A percentile compares a stretch with the other conserved stretches of the same genome.
Conservation (phyloP, 257 asterid species). For the Penstemon eatonii region DNA sequence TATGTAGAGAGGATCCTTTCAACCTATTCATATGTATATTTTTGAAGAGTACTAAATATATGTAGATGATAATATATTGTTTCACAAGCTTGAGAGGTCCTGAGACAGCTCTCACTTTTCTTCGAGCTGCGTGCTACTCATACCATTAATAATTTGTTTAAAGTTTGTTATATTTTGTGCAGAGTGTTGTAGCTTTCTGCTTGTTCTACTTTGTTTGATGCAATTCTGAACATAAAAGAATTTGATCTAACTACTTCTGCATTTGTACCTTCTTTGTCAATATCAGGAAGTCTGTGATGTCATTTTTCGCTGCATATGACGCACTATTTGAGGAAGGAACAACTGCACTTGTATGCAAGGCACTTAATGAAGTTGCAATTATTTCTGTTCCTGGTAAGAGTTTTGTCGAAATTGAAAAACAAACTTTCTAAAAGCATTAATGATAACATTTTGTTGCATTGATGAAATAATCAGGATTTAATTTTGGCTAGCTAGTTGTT, state of each 20-base stretch:
- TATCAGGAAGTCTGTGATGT: conserved; percentile 84
- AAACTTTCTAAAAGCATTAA: conserved; percentile 2
- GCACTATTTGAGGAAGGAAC: conserved; percentile 98
- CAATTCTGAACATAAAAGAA: not conserved
- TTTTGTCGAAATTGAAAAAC: conserved; percentile 22
- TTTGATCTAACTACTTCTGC: conserved; percentile 18
- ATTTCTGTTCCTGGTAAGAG: conserved; percentile 78
- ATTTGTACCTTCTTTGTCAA: conserved; percentile 13
- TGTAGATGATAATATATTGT: too few species aligned
- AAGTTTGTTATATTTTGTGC: not conserved
- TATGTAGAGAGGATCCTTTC: too few species aligned
- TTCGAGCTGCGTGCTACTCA: not conserved
- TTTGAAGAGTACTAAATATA: too few species aligned
- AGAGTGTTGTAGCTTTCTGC: too few species aligned
- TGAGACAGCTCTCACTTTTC: not conserved
- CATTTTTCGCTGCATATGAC: conserved; percentile 91
- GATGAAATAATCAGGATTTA: conserved; percentile 12
- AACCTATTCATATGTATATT: too few species aligned
- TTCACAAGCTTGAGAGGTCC: too few species aligned
- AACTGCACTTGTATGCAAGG: conserved; percentile 81
- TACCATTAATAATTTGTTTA: too few species aligned
- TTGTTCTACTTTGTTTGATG: conserved; percentile 1
- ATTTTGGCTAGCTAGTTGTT: not conserved
- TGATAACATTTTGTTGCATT: conserved; percentile 11
- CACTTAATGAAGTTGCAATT: conserved; percentile 91